Conservation (phyloP, 169 alveolate genomes). For the Cardiosporidium cionae region DNA sequence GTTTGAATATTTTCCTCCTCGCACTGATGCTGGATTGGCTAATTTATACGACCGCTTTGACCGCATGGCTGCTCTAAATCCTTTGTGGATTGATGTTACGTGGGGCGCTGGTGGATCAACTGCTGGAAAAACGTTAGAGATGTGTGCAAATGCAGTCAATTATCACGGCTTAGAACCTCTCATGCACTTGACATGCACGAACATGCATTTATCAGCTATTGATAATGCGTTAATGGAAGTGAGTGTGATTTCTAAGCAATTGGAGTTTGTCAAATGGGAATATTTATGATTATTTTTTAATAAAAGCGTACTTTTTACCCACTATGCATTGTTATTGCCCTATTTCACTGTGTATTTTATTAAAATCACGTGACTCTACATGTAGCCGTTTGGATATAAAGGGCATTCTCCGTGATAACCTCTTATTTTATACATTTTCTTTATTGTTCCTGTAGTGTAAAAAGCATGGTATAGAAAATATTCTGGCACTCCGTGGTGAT, state of each 20-base stretch:
- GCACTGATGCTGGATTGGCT: conserved; percentile 47
- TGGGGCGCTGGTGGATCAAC: conserved; percentile 62
- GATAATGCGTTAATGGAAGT: conserved; percentile 35
- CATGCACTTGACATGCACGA: conserved; percentile 62
- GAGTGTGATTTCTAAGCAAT: not conserved
- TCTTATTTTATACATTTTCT: not conserved
- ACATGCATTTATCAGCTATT: conserved; percentile 36
- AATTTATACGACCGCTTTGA: conserved; percentile 52
- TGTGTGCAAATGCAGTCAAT: conserved; percentile 35
- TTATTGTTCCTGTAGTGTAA: conserved; percentile 23
- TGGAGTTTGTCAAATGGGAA: no score
- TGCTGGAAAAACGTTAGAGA: conserved; percentile 39
- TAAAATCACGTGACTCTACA: not conserved
- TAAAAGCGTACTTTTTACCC: no score
- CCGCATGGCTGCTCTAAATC: conserved; percentile 45
- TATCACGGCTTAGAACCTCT: conserved; percentile 54
- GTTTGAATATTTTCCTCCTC: conserved; percentile 58
- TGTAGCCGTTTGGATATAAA: no score
- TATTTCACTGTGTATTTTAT: not conserved
- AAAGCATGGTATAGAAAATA: conserved; percentile 46
- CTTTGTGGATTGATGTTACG: conserved; percentile 57
- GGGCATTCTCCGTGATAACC: no score
- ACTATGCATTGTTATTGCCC: no score
- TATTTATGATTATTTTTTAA: no score
- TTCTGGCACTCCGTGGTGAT: conserved; percentile 60